Percentiles rank a stretch among this genome's conserved stretches.
These are phyloP conservation scores for Tricharina praecox DNA, from an alignment of 495 filamentous ascomycete genomes.

Conservation along the genomic window DNA sequence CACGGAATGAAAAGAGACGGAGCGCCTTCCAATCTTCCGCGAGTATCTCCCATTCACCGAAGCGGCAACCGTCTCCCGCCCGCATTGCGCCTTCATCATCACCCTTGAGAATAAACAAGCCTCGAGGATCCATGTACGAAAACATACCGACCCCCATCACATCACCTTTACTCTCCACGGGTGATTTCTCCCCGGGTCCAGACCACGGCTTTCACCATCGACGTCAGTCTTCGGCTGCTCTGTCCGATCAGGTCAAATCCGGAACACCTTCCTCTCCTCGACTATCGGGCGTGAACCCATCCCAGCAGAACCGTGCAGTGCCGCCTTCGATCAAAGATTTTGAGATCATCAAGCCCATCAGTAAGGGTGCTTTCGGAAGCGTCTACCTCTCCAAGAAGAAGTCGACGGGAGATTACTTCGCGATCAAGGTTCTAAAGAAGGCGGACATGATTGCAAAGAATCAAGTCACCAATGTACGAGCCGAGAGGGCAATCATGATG, in stretches of 20 bases:
- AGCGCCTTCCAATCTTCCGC: slow-evolving; percentile 39
- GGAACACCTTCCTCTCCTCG: slow-evolving; percentile 62
- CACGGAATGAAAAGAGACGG: slow-evolving; percentile 60
- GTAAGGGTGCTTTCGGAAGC: slow-evolving; percentile 95
- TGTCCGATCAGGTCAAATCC: slow-evolving; percentile 42
- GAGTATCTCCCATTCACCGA: slow-evolving; percentile 42
- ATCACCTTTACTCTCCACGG: slow-evolving; percentile 66
- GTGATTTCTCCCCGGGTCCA: slow-evolving; percentile 62
- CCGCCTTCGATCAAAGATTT: slow-evolving; percentile 97
- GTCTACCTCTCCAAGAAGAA: slow-evolving; percentile 98
- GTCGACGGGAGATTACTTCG: slow-evolving; percentile 92
- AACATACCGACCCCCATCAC: slow-evolving; percentile 67
- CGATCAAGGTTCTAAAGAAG: slow-evolving; percentile 96
- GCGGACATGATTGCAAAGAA: slow-evolving; percentile 99
- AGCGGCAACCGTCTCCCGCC: slow-evolving; percentile 72
- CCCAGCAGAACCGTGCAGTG: slow-evolving; percentile 55
- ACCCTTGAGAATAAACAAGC: slow-evolving; percentile 71
- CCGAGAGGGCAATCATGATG: slow-evolving; percentile 99
- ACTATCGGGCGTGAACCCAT: slow-evolving; percentile 51
- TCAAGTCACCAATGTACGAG: slow-evolving; percentile 97
- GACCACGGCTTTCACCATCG: slow-evolving; percentile 57
- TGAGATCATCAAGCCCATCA: slow-evolving; percentile 98
- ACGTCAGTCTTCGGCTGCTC: slow-evolving; percentile 76
- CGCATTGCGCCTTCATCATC: slow-evolving; percentile 49
- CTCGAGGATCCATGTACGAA: slow-evolving; percentile 57